These are phyloP conservation scores for Fusarium longipes DNA, from an alignment of 2,329 filamentous ascomycete species.

Conservation along the genomic window DNA sequence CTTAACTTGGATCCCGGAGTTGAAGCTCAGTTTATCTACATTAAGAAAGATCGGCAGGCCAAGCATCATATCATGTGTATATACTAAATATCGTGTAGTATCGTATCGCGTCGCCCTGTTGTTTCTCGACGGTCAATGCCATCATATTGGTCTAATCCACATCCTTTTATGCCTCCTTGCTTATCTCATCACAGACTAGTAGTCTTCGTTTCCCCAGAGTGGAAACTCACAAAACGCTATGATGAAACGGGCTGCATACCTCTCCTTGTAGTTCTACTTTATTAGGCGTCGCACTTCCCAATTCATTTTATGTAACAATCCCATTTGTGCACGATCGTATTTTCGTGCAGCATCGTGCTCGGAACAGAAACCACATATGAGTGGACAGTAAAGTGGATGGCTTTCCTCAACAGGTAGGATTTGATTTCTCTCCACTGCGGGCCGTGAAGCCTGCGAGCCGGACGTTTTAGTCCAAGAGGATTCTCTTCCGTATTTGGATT, in stretches of 20 bases:
- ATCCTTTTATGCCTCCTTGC: not conserved
- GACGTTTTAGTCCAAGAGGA: not conserved
- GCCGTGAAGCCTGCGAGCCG: constrained; percentile 18
- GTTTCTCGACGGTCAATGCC: not conserved
- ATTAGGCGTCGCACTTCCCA: not conserved
- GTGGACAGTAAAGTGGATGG: not conserved
- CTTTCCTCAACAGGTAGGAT: not conserved
- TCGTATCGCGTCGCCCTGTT: constrained; percentile 1
- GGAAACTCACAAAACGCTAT: not conserved
- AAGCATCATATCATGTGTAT: not conserved
- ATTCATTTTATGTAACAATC: constrained; percentile 10
- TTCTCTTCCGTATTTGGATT: constrained; percentile 7
- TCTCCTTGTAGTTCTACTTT: constrained; percentile 7
- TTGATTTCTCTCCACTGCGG: constrained; percentile 25
- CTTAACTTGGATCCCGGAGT: not conserved
- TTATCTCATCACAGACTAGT: constrained; percentile 2
- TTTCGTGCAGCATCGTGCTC: not conserved
- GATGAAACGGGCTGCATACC: constrained; percentile 17
- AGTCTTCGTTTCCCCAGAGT: not conserved
- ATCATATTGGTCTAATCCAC: not conserved
- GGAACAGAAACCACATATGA: not conserved
- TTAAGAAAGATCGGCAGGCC: not conserved
- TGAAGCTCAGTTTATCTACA: not conserved
- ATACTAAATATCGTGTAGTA: not conserved
- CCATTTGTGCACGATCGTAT: constrained; percentile 15